Percentiles rank a stretch among this genome's conserved stretches.
Conservation (phyloP, 306 rosid species). For the Parietaria judaica region DNA sequence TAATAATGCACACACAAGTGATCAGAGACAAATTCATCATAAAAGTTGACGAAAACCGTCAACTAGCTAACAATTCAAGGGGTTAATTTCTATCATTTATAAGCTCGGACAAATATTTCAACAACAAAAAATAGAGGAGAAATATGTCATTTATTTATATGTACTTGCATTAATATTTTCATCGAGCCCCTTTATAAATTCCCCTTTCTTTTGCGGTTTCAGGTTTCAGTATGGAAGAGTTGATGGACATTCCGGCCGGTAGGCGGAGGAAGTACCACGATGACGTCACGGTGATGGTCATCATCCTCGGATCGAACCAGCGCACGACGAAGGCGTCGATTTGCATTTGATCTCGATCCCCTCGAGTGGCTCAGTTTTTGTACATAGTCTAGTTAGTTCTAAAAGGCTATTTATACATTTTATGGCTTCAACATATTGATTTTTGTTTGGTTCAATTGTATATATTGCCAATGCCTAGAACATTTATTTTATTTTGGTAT, state of each 20-base stretch:
- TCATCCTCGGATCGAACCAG: constrained; percentile 77
- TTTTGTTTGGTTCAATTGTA: constrained; percentile 19
- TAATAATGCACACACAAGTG: too few relatives aligned
- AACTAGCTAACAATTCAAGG: too few relatives aligned
- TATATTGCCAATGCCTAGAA: constrained; percentile 7
- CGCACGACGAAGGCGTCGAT: constrained; percentile 93
- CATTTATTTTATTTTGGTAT: constrained; percentile 2
- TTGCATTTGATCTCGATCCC: constrained; percentile 23
- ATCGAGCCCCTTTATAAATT: too few relatives aligned
- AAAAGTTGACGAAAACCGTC: too few relatives aligned
- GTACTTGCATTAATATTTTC: too few relatives aligned
- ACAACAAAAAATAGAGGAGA: too few relatives aligned
- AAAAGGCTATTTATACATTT: not conserved
- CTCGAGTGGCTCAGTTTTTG: not conserved
- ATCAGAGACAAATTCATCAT: too few relatives aligned
- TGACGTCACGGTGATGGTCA: constrained; percentile 83
- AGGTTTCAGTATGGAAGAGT: constrained; percentile 90
- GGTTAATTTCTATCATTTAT: too few relatives aligned
- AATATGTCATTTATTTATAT: too few relatives aligned
- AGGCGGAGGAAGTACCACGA: constrained; percentile 95
- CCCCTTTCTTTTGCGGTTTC: not conserved
- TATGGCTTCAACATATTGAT: not conserved
- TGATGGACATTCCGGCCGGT: constrained; percentile 83
- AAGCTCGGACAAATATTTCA: too few relatives aligned
- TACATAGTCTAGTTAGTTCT: not conserved